These are phyloP conservation scores for Microcyclospora tardicrescens DNA, from an alignment of 2,329 filamentous ascomycete species.

Conservation along the genomic window DNA sequence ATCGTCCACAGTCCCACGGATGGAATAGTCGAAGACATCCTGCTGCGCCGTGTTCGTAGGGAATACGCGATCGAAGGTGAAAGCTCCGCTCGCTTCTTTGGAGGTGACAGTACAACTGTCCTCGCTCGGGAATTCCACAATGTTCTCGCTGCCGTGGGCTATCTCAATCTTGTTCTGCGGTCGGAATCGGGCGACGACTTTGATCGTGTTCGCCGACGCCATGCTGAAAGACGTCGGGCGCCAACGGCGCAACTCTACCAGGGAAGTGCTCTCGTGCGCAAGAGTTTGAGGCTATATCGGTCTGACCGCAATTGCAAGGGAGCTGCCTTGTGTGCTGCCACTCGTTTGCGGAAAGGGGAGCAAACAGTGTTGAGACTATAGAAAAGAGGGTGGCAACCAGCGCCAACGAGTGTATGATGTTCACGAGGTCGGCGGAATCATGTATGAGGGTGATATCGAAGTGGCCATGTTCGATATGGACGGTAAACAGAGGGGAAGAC, in stretches of 20 bases:
- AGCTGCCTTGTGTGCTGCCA: too few species aligned
- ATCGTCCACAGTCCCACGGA: constrained; percentile 89
- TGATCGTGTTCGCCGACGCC: constrained; percentile 23
- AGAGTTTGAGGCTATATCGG: background rate
- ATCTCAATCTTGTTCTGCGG: constrained; percentile 94
- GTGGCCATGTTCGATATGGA: too few species aligned
- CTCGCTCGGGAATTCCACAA: constrained; percentile 76
- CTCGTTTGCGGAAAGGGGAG: too few species aligned
- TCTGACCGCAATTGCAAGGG: too few species aligned
- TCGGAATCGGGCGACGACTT: constrained; percentile 92
- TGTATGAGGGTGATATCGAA: too few species aligned
- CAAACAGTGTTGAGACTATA: too few species aligned
- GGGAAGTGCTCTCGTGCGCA: background rate
- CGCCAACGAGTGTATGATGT: too few species aligned
- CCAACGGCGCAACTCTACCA: constrained; percentile 4
- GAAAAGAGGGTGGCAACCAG: too few species aligned
- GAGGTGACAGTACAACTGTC: constrained; percentile 87
- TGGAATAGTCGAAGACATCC: constrained; percentile 97
- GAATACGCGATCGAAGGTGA: constrained; percentile 97
- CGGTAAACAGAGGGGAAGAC: too few species aligned
- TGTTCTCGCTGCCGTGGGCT: constrained; percentile 77
- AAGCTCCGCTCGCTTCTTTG: constrained; percentile 62
- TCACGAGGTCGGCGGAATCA: too few species aligned
- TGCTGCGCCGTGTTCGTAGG: constrained; percentile 81
- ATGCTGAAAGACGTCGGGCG: constrained; percentile 8